phyloP scores from a whole-genome alignment of 139 green algal genomes.

The Astrephomene gubernaculifera region DNA sequence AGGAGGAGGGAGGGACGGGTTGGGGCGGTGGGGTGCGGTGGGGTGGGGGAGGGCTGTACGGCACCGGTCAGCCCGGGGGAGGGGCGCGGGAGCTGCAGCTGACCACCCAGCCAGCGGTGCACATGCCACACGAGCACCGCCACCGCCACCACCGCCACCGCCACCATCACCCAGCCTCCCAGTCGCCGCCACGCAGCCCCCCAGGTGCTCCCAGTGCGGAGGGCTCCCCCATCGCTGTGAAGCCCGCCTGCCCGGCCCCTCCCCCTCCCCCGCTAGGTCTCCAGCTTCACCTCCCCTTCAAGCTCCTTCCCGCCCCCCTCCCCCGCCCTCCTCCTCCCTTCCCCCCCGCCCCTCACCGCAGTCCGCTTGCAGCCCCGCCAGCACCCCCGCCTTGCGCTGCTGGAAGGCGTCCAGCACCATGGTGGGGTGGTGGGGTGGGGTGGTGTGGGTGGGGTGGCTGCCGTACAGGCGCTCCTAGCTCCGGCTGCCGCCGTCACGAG shows the following conservation, averaged over 20 bases:
- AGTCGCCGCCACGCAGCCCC: too few species aligned
- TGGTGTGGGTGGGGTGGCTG: not conserved
- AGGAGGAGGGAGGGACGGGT: not conserved
- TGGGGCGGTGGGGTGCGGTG: not conserved
- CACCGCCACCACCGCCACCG: too few species aligned
- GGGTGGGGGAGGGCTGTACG: not conserved
- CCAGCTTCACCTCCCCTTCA: too few species aligned
- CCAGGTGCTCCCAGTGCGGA: too few species aligned
- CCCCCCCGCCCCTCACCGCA: not conserved
- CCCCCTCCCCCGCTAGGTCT: too few species aligned
- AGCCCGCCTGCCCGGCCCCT: too few species aligned
- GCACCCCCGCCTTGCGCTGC: slow-evolving; percentile 45
- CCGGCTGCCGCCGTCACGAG: too few species aligned
- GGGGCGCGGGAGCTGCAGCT: too few species aligned
- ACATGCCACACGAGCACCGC: too few species aligned
- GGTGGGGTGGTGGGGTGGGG: not conserved
- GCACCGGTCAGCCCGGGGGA: not conserved
- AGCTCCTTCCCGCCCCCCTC: not conserved
- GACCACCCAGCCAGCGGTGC: too few species aligned
- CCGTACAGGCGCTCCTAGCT: not conserved
- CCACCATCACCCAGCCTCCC: too few species aligned
- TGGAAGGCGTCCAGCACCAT: slow-evolving; percentile 31
- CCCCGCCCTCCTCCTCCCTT: not conserved
- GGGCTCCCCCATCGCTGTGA: too few species aligned
- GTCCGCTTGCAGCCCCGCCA: slow-evolving; percentile 35